A percentile compares a stretch with the other conserved stretches of the same genome.
phyloP scores from a whole-genome alignment of 352 stramenopile genomes.

The Globisporangium acanthophoron region DNA sequence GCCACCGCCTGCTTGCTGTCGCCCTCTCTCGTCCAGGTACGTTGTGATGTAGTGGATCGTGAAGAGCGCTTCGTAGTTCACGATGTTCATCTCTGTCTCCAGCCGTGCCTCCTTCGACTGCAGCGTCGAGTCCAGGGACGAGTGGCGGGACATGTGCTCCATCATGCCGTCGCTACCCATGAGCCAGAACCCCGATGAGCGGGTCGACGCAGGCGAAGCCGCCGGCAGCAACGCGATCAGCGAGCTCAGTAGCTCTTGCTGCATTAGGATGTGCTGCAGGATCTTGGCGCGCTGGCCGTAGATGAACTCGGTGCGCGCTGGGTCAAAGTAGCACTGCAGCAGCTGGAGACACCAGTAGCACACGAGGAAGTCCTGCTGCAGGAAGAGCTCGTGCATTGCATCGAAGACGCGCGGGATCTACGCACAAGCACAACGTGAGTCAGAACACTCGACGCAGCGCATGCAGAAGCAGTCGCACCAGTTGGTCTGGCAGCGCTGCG shows the following conservation, averaged over 20 bases:
- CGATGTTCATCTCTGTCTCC: conserved; percentile 61
- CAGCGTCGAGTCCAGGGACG: conserved; percentile 23
- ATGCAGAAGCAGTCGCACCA: conserved; percentile 14
- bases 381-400: conserved; percentile 46
- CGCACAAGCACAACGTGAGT: neutral
- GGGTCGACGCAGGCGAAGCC: conserved; percentile 29
- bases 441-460: neutral
- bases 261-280: conserved; percentile 51
- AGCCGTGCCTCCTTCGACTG: conserved; percentile 57
- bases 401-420: conserved; percentile 49
- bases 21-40: conserved; percentile 29
- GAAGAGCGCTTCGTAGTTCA: conserved; percentile 63
- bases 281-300: conserved; percentile 44
- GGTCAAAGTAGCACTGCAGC: conserved; percentile 62
- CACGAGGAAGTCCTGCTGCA: conserved; percentile 50
- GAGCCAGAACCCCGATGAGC: conserved; percentile 42
- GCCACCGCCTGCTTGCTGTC: conserved; percentile 16
- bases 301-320: conserved; percentile 17
- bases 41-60: conserved; percentile 60
- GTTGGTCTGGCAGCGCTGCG: conserved; percentile 30
- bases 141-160: conserved; percentile 9
- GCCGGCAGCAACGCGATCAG: conserved; percentile 56
- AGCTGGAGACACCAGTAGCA: conserved; percentile 68
- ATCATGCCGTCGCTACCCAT: conserved; percentile 17
- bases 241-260: conserved; percentile 34